These are phyloP conservation scores for Tuber aestivum DNA, from an alignment of 495 filamentous ascomycete species.

Conservation along the genomic window DNA sequence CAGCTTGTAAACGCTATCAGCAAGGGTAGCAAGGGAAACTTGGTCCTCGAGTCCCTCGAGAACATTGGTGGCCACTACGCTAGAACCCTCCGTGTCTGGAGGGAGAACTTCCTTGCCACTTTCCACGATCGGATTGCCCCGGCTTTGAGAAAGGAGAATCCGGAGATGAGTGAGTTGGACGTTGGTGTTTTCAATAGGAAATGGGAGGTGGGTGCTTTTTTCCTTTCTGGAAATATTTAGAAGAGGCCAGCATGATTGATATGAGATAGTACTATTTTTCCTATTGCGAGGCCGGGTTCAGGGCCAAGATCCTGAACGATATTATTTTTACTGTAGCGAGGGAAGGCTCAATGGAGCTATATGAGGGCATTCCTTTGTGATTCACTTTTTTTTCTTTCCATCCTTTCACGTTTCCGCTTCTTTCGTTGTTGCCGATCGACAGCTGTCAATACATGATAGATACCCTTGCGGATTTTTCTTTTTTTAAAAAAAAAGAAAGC, in stretches of 20 bases:
- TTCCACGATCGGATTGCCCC: conserved; percentile 55
- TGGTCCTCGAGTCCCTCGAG: conserved; percentile 58
- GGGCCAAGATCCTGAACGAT: conserved; percentile 63
- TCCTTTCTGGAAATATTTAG: not conserved
- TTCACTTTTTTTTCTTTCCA: not conserved
- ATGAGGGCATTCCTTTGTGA: conserved; percentile 59
- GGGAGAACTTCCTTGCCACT: conserved; percentile 56
- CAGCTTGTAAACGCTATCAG: conserved; percentile 58
- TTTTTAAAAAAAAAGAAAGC: not conserved
- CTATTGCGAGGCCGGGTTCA: conserved; percentile 68
- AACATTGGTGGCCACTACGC: conserved; percentile 68
- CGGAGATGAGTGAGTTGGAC: conserved; percentile 53
- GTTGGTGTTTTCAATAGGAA: conserved; percentile 61
- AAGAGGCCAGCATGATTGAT: conserved; percentile 31
- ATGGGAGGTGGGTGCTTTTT: conserved; percentile 53
- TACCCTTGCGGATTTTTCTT: not conserved
- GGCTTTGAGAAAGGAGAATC: conserved; percentile 52
- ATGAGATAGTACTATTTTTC: conserved; percentile 58
- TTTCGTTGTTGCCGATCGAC: not conserved
- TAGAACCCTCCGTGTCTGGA: conserved; percentile 62
- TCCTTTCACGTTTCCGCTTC: not conserved
- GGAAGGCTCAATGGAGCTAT: conserved; percentile 61
- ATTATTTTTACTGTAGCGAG: conserved; percentile 62
- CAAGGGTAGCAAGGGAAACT: conserved; percentile 52
- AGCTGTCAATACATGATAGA: not conserved